phyloP scores from a whole-genome alignment of 768 basidiomycete species.

The Roridomyces roridus region DNA sequence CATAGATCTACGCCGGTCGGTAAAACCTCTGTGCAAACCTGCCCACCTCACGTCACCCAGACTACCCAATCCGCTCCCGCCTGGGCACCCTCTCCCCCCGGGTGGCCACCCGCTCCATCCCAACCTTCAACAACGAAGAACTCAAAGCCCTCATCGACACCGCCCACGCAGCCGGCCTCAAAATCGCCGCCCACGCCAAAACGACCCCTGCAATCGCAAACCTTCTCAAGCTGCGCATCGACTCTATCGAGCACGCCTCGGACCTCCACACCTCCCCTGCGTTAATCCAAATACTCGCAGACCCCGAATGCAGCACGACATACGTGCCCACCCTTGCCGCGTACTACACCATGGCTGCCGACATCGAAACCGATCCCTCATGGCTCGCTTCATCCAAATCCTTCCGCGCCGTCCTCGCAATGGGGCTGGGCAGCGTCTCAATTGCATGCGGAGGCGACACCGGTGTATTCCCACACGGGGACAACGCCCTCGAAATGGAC shows the following conservation, averaged over 20 bases:
- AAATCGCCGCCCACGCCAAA: slow-evolving; percentile 63
- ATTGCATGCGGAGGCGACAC: slow-evolving; percentile 73
- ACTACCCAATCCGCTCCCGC: slow-evolving; percentile 60
- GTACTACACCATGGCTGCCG: slow-evolving; percentile 41
- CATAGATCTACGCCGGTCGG: slow-evolving; percentile 58
- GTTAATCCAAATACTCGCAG: slow-evolving; percentile 34
- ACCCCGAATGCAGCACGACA: slow-evolving; percentile 36
- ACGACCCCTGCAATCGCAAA: slow-evolving; percentile 37
- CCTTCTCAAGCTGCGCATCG: slow-evolving; percentile 47
- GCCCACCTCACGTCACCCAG: slow-evolving; percentile 36
- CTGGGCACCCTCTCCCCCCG: slow-evolving; percentile 46
- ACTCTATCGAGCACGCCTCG: slow-evolving; percentile 66
- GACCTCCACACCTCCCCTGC: slow-evolving; percentile 32
- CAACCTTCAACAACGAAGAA: slow-evolving; percentile 53
- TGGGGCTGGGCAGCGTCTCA: slow-evolving; percentile 43
- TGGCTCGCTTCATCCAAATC: slow-evolving; percentile 47
- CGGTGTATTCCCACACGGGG: slow-evolving; percentile 65
- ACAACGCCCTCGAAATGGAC: slow-evolving; percentile 65
- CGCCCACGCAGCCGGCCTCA: slow-evolving; percentile 57
- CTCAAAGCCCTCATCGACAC: slow-evolving; percentile 55
- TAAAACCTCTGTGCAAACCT: neutral
- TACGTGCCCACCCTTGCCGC: slow-evolving; percentile 69
- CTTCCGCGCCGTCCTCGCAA: slow-evolving; percentile 53
- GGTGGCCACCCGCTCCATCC: slow-evolving; percentile 38
- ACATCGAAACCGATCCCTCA: slow-evolving; percentile 17